Base-by-base conservation (phyloP, 768 basidiomycete genomes). In the Mycena metata region DNA sequence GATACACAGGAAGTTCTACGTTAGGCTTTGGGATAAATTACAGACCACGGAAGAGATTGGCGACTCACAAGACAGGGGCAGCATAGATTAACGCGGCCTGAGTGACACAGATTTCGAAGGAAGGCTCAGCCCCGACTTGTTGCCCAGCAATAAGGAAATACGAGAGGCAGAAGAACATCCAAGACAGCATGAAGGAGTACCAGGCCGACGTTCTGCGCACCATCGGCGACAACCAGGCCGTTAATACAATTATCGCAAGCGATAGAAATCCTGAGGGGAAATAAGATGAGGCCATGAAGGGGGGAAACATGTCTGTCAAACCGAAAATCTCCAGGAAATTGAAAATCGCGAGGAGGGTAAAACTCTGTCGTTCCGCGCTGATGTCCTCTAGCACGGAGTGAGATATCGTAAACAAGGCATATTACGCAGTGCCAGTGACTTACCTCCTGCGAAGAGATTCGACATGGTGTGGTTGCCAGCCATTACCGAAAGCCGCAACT, bases 291-390 rank as follows among this genome's bases (percentile, higher is more conserved):
- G 1, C 5, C 30, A 15, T 13, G 58, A 33, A 39, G 35, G 23
- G 51, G n/a, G 6, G 33, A 23, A 50, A 12, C 5, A 35, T 19
- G 21, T 23, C 9, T 35, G 17, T 19, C 39, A 3, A 54, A 64
- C 69, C 66, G n/a, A 70, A 42, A 13, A 63, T 46, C 23, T 62
- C 47, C 5, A 70, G 60, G n/a, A 58, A 60, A 41, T 67, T 60
- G 47, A 57, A 70, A n/a, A 60, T 19, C 41, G 58, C 64, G 3
- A 69, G 56, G 3, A 60, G 64, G 9, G 21, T 39, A 26, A 54
- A 47, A 56, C 39, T 54, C 1, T 35, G 26, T 10, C 52, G 24
- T 23, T 54, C 50, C 8, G 42, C 52, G 51, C 5, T 23, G 12
- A 8, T 64, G 52, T 42, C 62, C 24, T 43, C 23, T 45, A 17